Percentiles rank a stretch among this genome's conserved stretches.
Conservation (phyloP, 306 rosid genomes). For the Hippophae tibetana region DNA sequence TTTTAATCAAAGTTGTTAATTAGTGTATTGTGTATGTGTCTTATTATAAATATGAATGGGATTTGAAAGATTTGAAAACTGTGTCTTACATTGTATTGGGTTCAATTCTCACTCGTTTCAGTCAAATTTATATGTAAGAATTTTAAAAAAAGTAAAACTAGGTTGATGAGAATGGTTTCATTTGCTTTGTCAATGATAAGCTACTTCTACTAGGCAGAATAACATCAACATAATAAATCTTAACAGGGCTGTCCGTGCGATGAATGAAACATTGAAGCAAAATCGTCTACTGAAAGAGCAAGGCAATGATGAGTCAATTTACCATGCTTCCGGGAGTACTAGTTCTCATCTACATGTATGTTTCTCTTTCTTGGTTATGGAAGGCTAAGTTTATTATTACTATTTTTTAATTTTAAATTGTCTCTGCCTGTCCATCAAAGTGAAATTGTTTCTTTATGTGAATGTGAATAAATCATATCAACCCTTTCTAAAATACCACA, state of each 20-base stretch:
- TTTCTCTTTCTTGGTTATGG: slow-evolving; percentile 11
- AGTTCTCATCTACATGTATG: slow-evolving; percentile 43
- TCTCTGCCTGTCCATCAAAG: neutral
- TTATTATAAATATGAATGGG: too few species aligned
- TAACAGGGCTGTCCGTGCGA: slow-evolving; percentile 92
- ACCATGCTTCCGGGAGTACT: slow-evolving; percentile 36
- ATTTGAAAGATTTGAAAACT: too few species aligned
- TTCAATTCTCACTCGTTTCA: too few species aligned
- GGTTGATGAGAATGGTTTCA: neutral
- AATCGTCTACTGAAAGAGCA: slow-evolving; percentile 69
- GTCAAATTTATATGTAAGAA: too few species aligned
- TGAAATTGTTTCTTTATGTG: neutral
- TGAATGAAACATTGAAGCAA: slow-evolving; percentile 97
- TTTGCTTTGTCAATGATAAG: neutral
- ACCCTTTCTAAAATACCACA: too few species aligned
- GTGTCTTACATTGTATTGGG: too few species aligned
- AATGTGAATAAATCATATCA: neutral
- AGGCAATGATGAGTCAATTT: slow-evolving; percentile 48
- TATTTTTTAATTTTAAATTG: neutral
- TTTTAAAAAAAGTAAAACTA: neutral
- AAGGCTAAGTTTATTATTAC: neutral
- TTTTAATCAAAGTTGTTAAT: too few species aligned
- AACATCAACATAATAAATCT: slow-evolving; percentile 16
- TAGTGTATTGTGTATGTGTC: too few species aligned
- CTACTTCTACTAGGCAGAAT: slow-evolving; percentile 2